phyloP scores from a whole-genome alignment of 495 filamentous ascomycete species.

The Antarctomyces pellizariae region DNA sequence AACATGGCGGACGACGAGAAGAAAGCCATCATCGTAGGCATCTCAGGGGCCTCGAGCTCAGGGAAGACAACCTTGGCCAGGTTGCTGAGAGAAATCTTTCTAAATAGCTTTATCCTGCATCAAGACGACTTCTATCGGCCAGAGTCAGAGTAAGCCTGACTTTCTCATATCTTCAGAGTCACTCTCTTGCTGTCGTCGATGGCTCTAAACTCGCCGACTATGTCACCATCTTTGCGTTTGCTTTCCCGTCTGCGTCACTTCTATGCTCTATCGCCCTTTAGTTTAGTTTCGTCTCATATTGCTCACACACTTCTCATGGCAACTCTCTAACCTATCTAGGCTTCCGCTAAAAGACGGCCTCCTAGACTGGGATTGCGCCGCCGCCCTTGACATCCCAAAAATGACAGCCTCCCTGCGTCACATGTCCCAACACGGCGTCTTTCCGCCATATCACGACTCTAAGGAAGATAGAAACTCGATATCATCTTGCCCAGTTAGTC shows the following conservation, averaged over 20 bases:
- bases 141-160: slow-evolving; percentile 33
- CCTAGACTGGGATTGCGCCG: slow-evolving; percentile 71
- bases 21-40: slow-evolving; percentile 37
- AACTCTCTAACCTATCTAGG: slow-evolving; percentile 11
- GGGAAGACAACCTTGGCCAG: slow-evolving; percentile 66
- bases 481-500: slow-evolving; percentile 22
- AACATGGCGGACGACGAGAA: too few species aligned
- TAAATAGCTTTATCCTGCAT: slow-evolving; percentile 55
- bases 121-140: slow-evolving; percentile 81
- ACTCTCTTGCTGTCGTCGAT: background rate
- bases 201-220: background rate
- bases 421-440: slow-evolving; percentile 37
- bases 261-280: background rate
- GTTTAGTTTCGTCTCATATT: background rate
- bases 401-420: slow-evolving; percentile 36
- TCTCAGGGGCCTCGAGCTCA: slow-evolving; percentile 53
- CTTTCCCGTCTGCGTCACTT: background rate
- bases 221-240: background rate
- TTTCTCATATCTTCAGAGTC: slow-evolving; percentile 1
- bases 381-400: slow-evolving; percentile 40
- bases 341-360: slow-evolving; percentile 29
- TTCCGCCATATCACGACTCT: slow-evolving; percentile 39
- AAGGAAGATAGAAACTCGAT: slow-evolving; percentile 58
- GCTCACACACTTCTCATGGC: background rate
- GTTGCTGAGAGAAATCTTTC: slow-evolving; percentile 49